Percentiles rank a stretch among this genome's conserved stretches.
phyloP scores from a whole-genome alignment of 306 rosid genomes.

The Vigna trinervia region DNA sequence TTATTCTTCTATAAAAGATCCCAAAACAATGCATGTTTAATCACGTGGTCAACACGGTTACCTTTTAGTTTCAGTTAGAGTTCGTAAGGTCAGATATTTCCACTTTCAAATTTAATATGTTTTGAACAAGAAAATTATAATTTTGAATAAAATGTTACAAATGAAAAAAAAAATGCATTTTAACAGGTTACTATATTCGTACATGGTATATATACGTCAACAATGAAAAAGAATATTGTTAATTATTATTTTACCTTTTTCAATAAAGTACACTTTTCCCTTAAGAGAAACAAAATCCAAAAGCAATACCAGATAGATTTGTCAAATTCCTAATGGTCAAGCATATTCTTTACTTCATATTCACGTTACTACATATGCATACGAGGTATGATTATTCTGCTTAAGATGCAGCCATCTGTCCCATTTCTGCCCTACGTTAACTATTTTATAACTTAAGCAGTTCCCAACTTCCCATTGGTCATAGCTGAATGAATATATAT shows the following conservation, averaged over 20 bases:
- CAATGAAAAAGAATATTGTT: no score
- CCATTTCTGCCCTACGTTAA: not conserved
- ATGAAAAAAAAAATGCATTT: not conserved
- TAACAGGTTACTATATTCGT: not conserved
- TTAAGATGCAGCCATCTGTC: not conserved
- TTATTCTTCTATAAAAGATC: not conserved
- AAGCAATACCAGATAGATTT: not conserved
- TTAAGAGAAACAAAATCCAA: not conserved
- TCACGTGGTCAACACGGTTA: not conserved
- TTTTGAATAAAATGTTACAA: not conserved
- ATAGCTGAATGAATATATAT: not conserved
- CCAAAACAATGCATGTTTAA: not conserved
- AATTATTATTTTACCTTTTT: not conserved
- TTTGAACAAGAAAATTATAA: not conserved
- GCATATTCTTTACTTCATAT: not conserved
- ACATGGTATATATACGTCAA: not conserved
- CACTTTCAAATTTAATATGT: not conserved
- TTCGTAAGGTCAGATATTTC: constrained; percentile 11
- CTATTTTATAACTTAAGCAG: not conserved
- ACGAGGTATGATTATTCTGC: not conserved
- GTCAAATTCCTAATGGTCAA: constrained; percentile 2
- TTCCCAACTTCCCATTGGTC: not conserved
- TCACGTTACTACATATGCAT: not conserved
- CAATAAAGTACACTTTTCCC: not conserved
- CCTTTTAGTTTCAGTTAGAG: not conserved